Percentiles rank a stretch among this genome's conserved stretches.
Conservation (phyloP, 2,329 filamentous ascomycete species). For the Fusarium algeriense region DNA sequence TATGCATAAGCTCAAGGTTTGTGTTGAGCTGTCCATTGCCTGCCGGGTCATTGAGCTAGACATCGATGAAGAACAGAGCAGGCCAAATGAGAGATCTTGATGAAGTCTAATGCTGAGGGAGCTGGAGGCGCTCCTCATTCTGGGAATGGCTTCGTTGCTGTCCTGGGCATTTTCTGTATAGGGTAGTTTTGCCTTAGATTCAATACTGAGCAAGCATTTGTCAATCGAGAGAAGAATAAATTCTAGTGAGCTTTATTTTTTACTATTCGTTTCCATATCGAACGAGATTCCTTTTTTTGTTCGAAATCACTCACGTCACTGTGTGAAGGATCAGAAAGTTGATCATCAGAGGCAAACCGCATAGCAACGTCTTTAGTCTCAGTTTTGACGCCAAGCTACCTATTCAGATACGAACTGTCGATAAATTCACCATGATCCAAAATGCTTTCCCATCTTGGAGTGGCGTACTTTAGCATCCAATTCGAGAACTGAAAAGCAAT, state of each 20-base stretch:
- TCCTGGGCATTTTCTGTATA: neutral
- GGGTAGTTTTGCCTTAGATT: neutral
- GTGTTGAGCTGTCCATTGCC: neutral
- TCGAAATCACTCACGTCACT: neutral
- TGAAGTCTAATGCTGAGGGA: no score
- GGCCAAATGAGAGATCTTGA: neutral
- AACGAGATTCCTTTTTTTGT: rapidly evolving
- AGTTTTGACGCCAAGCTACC: neutral
- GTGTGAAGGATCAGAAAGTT: rapidly evolving
- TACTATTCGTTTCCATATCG: rapidly evolving
- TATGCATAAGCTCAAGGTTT: neutral
- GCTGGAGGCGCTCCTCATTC: rapidly evolving
- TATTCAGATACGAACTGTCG: rapidly evolving
- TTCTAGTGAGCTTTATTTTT: rapidly evolving
- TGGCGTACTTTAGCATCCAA: neutral
- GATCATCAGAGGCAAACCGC: rapidly evolving
- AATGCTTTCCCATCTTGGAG: rapidly evolving
- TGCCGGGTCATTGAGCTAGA: neutral
- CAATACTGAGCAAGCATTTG: rapidly evolving
- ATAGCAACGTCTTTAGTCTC: rapidly evolving
- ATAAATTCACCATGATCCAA: no score
- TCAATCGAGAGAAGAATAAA: neutral
- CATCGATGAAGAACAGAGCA: neutral
- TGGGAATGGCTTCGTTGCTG: neutral
- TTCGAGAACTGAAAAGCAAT: neutral